A percentile compares a stretch with the other conserved stretches of the same genome.
These are phyloP conservation scores for Acanthamoeba lugdunensis DNA, from an alignment of 208 protist genomes.

Conservation along the genomic window DNA sequence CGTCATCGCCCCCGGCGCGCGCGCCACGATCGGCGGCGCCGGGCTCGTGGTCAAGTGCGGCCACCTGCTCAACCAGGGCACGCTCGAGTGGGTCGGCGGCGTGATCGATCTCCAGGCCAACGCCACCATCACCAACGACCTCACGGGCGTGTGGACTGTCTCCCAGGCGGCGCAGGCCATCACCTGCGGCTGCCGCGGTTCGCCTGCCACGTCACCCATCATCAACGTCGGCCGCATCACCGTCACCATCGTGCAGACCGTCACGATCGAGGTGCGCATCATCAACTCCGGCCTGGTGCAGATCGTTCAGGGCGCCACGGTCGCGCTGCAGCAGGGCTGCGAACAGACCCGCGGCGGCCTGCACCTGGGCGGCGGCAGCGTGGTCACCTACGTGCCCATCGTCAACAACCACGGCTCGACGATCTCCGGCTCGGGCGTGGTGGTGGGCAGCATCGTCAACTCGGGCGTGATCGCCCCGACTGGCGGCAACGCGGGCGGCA, in stretches of 20 bases:
- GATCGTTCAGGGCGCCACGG: neutral
- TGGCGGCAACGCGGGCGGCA: neutral
- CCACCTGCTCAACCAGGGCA: conserved; percentile 41
- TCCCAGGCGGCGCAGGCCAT: neutral
- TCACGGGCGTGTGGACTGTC: conserved; percentile 3
- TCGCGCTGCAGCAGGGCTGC: conserved; percentile 52
- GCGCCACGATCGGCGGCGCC: conserved; percentile 12
- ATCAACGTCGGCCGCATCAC: conserved; percentile 1
- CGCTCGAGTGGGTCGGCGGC: conserved; percentile 1
- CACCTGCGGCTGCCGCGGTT: conserved; percentile 21
- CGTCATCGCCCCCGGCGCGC: conserved; percentile 16
- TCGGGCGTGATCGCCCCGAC: neutral
- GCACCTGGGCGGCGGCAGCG: conserved; percentile 17
- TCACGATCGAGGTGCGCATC: neutral
- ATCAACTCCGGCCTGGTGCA: conserved; percentile 21
- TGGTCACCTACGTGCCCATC: conserved; percentile 44
- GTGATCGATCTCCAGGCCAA: conserved; percentile 8
- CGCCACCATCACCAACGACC: conserved; percentile 22
- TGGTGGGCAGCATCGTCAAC: conserved; percentile 56
- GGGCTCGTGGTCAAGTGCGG: conserved; percentile 19
- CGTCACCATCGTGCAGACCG: neutral
- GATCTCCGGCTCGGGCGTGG: conserved; percentile 20
- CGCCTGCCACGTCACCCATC: neutral
- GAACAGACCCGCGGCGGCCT: neutral
- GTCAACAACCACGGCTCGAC: neutral